Conservation (phyloP, 352 stramenopile species). For the Globisporangium alternatum region DNA sequence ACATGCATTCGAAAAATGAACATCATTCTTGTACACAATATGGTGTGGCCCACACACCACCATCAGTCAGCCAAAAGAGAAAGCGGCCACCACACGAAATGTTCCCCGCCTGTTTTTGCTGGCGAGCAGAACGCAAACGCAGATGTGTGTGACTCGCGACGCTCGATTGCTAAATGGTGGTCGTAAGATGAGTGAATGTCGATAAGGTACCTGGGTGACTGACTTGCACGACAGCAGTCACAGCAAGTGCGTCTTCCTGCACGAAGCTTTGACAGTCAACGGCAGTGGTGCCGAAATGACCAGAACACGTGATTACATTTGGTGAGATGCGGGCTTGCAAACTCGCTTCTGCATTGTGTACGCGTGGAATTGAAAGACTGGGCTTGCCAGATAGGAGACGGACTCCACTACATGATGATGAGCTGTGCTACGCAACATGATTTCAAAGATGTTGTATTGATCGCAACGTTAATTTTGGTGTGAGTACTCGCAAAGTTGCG, state of each 20-base stretch:
- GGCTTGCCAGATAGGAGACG: no score
- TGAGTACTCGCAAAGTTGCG: slow-evolving; percentile 5
- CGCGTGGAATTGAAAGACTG: no score
- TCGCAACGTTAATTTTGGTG: background rate
- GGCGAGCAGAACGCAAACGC: background rate
- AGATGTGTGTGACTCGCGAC: background rate
- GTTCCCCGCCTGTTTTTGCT: background rate
- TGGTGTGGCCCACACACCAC: slow-evolving; percentile 3
- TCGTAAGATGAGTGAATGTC: background rate
- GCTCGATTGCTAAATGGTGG: slow-evolving; percentile 2
- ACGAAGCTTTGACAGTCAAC: background rate
- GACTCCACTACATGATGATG: background rate
- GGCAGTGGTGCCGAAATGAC: no score
- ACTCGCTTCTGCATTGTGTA: no score
- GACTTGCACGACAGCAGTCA: no score
- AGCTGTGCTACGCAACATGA: background rate
- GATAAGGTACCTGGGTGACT: background rate
- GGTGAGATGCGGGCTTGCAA: no score
- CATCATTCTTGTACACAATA: background rate
- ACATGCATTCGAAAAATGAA: slow-evolving; percentile 5
- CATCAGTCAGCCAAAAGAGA: background rate
- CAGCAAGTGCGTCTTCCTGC: background rate
- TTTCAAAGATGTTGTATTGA: slow-evolving; percentile 5
- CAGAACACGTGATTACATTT: no score
- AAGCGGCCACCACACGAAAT: slow-evolving; percentile 9